Percentiles rank a stretch among this genome's conserved stretches.
These are phyloP conservation scores for Thymus mandschuricus DNA, from an alignment of 257 asterid species.

Conservation along the genomic window DNA sequence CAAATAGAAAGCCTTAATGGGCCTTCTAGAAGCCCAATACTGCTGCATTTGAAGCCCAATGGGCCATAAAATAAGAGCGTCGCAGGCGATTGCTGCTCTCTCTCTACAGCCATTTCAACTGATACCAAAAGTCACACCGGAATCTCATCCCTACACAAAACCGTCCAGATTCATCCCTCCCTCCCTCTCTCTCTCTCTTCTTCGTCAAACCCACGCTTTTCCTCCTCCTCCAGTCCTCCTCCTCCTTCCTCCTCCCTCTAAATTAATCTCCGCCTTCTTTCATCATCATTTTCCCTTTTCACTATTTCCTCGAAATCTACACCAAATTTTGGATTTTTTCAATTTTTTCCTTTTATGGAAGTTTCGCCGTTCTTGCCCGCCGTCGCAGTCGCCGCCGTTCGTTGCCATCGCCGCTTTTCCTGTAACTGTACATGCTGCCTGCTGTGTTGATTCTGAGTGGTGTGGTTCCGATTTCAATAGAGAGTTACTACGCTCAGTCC, in stretches of 20 bases:
- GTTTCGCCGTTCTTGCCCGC: conserved; percentile 30
- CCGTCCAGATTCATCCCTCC: conserved; percentile 54
- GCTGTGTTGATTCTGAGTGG: conserved; percentile 21
- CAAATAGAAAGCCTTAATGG: not conserved
- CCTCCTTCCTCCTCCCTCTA: too few relatives aligned
- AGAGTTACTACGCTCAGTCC: not conserved
- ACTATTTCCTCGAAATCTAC: not conserved
- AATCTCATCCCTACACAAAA: conserved; percentile 22
- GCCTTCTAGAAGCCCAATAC: not conserved
- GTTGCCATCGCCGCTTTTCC: conserved; percentile 27
- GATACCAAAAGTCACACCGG: conserved; percentile 33
- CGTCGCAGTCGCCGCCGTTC: conserved; percentile 11
- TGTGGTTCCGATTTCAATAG: conserved; percentile 14
- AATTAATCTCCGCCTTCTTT: conserved; percentile 8
- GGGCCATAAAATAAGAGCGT: not conserved
- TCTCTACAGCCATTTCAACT: not conserved
- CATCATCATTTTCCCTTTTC: conserved; percentile 1
- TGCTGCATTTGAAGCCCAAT: not conserved
- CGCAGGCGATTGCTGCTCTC: conserved; percentile 27
- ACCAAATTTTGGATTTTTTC: not conserved
- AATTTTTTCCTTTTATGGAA: conserved; percentile 31
- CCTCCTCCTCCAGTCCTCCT: conserved; percentile 11
- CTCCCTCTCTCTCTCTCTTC: conserved; percentile 23
- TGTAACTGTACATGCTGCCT: conserved; percentile 38
- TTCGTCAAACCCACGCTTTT: conserved; percentile 47